These are phyloP conservation scores for Dimocarpus longan DNA, from an alignment of 345 rosid species.

Conservation along the genomic window DNA sequence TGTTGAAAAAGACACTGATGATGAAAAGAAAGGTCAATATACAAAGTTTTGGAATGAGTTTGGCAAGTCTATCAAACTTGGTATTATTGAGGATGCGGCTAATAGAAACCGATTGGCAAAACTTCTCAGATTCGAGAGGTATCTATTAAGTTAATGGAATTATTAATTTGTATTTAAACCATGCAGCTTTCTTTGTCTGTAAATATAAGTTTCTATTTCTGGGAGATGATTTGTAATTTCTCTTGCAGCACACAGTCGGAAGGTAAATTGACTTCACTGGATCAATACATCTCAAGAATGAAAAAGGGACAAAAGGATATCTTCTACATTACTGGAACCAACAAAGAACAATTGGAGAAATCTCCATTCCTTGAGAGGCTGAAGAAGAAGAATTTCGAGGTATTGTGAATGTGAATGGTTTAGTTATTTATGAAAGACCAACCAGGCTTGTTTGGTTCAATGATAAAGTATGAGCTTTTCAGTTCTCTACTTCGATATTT, in stretches of 20 bases:
- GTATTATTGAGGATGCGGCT: constrained; percentile 91
- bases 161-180: background rate
- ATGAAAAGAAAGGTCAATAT: constrained; percentile 92
- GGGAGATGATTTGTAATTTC: constrained; percentile 3
- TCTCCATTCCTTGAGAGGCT: constrained; percentile 98
- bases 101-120: constrained; percentile 94
- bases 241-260: constrained; percentile 81
- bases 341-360: constrained; percentile 90
- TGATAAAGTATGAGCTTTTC: background rate
- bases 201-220: background rate
- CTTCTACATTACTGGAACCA: constrained; percentile 92
- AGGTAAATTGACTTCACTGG: constrained; percentile 90
- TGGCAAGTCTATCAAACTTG: constrained; percentile 96
- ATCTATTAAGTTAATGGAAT: constrained; percentile 5
- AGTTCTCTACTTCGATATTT: background rate
- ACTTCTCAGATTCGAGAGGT: constrained; percentile 94
- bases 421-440: background rate
- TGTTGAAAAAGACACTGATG: constrained; percentile 62
- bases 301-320: constrained; percentile 82
- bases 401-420: constrained; percentile 17
- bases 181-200: background rate
- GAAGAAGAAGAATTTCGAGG: constrained; percentile 93
- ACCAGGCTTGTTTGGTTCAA: background rate
- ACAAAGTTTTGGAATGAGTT: constrained; percentile 95
- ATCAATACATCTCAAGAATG: constrained; percentile 96